phyloP scores from a whole-genome alignment of 2,329 filamentous ascomycete species.

The Chaetothyriales sp. region DNA sequence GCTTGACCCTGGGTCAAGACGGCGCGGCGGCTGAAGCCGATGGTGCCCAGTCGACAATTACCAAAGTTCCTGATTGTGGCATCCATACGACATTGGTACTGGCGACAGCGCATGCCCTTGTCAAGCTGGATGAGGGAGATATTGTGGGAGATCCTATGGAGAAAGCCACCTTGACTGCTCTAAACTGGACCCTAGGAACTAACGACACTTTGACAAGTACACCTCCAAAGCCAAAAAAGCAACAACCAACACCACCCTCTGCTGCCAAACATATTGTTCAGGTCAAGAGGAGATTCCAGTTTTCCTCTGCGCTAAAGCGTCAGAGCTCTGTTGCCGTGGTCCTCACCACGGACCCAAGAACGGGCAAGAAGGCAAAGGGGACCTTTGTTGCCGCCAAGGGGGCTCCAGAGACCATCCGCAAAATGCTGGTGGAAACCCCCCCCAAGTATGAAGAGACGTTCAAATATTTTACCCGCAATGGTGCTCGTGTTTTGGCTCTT shows the following conservation, averaged over 20 bases:
- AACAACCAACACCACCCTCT: conserved; percentile 31
- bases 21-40: conserved; percentile 56
- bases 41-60: conserved; percentile 69
- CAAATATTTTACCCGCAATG: conserved; percentile 94
- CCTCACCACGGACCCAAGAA: conserved; percentile 53
- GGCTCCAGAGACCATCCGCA: conserved; percentile 89
- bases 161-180: conserved; percentile 76
- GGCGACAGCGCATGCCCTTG: conserved; percentile 84
- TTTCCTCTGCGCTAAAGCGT: conserved; percentile 88
- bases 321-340: conserved; percentile 89
- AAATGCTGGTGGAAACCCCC: conserved; percentile 72
- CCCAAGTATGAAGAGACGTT: conserved; percentile 91
- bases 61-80: conserved; percentile 51
- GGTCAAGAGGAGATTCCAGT: conserved; percentile 93
- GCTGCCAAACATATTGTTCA: conserved; percentile 60
- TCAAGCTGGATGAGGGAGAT: conserved; percentile 91
- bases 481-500: conserved; percentile 81
- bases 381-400: conserved; percentile 95
- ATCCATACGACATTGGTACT: conserved; percentile 83
- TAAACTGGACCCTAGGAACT: conserved; percentile 83
- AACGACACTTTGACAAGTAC: conserved; percentile 73
- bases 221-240: conserved; percentile 31
- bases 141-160: conserved; percentile 98
- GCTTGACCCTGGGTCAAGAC: conserved; percentile 56
- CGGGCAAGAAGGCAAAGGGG: conserved; percentile 59